These are phyloP conservation scores for Debaryomyces udenii DNA, from an alignment of 1,139 yeast species.

Conservation along the genomic window DNA sequence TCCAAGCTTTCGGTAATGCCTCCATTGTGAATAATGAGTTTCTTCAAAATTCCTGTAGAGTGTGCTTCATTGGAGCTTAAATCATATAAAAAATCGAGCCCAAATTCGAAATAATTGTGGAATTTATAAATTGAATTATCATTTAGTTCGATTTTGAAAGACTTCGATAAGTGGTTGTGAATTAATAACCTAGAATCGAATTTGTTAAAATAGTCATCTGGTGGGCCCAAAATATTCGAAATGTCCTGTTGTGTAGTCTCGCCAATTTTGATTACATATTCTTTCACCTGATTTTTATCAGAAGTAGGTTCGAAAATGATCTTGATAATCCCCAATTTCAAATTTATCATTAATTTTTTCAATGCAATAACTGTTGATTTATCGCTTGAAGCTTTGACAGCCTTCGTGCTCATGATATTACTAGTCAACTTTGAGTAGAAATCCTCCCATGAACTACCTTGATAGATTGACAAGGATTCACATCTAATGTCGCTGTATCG, in stretches of 20 bases:
- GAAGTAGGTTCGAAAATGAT: slow-evolving; percentile 12
- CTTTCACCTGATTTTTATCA: slow-evolving; percentile 11
- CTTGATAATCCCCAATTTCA: slow-evolving; percentile 17
- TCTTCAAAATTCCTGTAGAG: slow-evolving; percentile 36
- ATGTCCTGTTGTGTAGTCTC: slow-evolving; percentile 54
- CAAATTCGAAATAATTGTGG: slow-evolving; percentile 58
- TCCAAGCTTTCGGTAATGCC: slow-evolving; percentile 49
- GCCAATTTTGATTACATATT: slow-evolving; percentile 31
- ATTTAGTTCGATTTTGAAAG: slow-evolving; percentile 15
- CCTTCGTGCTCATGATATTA: background rate
- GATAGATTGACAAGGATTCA: slow-evolving; percentile 37
- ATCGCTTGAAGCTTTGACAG: background rate
- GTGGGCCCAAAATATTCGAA: slow-evolving; percentile 54
- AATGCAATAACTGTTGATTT: background rate
- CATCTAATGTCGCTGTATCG: slow-evolving; percentile 37
- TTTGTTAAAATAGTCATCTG: slow-evolving; percentile 55
- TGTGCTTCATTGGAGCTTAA: slow-evolving; percentile 27
- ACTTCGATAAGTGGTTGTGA: slow-evolving; percentile 34
- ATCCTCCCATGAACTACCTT: slow-evolving; percentile 33
- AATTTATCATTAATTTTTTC: slow-evolving; percentile 16
- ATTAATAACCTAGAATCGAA: slow-evolving; percentile 48
- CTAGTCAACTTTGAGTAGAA: slow-evolving; percentile 32
- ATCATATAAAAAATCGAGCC: slow-evolving; percentile 57
- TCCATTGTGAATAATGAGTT: slow-evolving; percentile 55
- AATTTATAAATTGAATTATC: slow-evolving; percentile 38